A percentile compares a stretch with the other conserved stretches of the same genome.
Evolutionary conservation across 257 asterid species (phyloP).

Genomic region (Plectranthus barbatus): DNA sequence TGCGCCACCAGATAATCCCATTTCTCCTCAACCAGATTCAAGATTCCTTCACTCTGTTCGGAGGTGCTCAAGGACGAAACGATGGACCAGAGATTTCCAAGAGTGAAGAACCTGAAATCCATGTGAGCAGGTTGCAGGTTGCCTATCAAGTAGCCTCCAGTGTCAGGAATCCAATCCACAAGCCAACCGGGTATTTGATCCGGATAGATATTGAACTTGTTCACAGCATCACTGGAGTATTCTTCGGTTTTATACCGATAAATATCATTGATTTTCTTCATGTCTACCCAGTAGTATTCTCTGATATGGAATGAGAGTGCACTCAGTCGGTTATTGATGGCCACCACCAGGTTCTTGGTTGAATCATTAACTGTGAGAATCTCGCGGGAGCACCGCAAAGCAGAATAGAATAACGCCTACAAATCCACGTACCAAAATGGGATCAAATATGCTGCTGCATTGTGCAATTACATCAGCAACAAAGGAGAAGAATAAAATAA

Average conservation of each 20-base stretch:
- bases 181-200: slow-evolving; percentile 89
- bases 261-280: slow-evolving; percentile 55
- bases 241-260: slow-evolving; percentile 70
- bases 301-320: slow-evolving; percentile 65
- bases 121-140: slow-evolving; percentile 87
- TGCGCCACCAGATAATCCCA: slow-evolving; percentile 83
- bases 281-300: slow-evolving; percentile 67
- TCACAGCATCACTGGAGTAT: slow-evolving; percentile 56
- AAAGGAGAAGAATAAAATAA: not conserved
- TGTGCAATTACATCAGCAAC: not conserved
- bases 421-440: not conserved
- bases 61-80: slow-evolving; percentile 74
- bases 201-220: slow-evolving; percentile 80
- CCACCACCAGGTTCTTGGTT: slow-evolving; percentile 52
- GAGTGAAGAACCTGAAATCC: slow-evolving; percentile 87
- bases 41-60: slow-evolving; percentile 56
- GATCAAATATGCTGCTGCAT: not conserved
- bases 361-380: slow-evolving; percentile 54
- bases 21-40: slow-evolving; percentile 71
- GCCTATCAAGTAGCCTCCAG: slow-evolving; percentile 77
- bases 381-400: slow-evolving; percentile 64
- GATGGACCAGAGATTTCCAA: slow-evolving; percentile 87
- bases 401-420: slow-evolving; percentile 71
- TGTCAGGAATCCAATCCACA: slow-evolving; percentile 80
- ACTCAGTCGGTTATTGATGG: slow-evolving; percentile 56